A percentile compares a stretch with the other conserved stretches of the same genome.
Evolutionary conservation across 495 filamentous ascomycete genomes (phyloP).

Genomic region (Achaetomiella virescens): DNA sequence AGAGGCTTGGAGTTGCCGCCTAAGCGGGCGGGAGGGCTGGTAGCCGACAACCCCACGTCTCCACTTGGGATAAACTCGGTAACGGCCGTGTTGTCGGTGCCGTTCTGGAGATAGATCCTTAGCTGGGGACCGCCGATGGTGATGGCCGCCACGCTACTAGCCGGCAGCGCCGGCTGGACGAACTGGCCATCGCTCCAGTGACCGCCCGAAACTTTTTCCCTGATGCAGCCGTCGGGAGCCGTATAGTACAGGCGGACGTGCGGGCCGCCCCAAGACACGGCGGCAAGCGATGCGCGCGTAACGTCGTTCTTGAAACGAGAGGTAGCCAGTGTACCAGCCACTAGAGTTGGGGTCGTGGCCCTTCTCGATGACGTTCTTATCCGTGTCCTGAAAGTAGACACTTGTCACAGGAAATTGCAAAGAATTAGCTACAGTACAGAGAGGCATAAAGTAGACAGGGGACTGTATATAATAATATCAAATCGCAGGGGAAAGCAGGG

Average conservation of each 20-base stretch:
- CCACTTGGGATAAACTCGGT: no score
- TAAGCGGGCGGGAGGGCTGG: no score
- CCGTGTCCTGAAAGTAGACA: neutral
- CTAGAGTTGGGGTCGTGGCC: neutral
- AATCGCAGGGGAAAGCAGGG: no score
- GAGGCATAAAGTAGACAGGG: no score
- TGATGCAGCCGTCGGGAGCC: neutral
- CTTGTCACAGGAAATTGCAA: no score
- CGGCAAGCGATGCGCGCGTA: neutral
- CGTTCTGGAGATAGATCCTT: constrained; percentile 6
- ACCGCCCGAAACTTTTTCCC: neutral
- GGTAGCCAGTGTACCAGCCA: constrained; percentile 3
- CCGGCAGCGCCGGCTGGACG: neutral
- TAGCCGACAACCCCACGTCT: no score
- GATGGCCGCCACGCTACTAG: constrained; percentile 1
- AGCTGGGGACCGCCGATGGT: neutral
- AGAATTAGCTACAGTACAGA: no score
- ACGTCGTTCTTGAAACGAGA: neutral
- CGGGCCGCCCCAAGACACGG: neutral
- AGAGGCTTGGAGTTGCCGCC: no score
- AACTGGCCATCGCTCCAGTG: constrained; percentile 5
- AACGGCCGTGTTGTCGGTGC: neutral
- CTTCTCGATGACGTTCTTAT: neutral
- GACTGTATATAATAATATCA: no score
- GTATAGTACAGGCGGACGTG: constrained; percentile 3